A percentile compares a stretch with the other conserved stretches of the same genome.
Conservation (phyloP, 805 yeast genomes). For the Wickerhamiella vanderwaltii region DNA sequence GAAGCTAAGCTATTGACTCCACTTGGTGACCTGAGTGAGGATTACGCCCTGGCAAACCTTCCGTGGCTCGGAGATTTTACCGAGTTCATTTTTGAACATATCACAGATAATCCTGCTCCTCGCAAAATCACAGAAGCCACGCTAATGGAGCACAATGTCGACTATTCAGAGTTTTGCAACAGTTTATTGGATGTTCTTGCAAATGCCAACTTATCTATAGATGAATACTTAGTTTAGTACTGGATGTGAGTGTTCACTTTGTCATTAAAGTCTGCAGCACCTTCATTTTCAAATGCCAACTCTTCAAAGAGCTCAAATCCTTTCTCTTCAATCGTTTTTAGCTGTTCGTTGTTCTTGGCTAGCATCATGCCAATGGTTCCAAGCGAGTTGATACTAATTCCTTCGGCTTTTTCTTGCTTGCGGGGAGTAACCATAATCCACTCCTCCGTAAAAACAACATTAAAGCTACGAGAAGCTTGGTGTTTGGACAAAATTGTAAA, state of each 20-base stretch:
- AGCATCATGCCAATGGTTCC: conserved; percentile 70
- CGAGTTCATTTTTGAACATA: neutral
- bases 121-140: neutral
- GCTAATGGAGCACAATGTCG: neutral
- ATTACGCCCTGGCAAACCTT: conserved; percentile 7
- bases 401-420: conserved; percentile 36
- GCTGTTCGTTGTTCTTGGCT: conserved; percentile 51
- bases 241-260: conserved; percentile 3
- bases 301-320: conserved; percentile 17
- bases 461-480: conserved; percentile 41
- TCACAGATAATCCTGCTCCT: neutral
- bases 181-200: conserved; percentile 4
- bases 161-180: conserved; percentile 5
- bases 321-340: conserved; percentile 13
- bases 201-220: neutral
- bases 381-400: conserved; percentile 61
- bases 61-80: conserved; percentile 14
- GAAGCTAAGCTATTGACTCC: neutral
- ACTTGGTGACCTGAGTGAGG: neutral
- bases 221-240: conserved; percentile 9
- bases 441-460: conserved; percentile 64
- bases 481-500: conserved; percentile 34
- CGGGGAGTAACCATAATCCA: conserved; percentile 89
- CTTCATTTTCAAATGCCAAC: conserved; percentile 19
- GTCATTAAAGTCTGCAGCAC: conserved; percentile 13